phyloP scores from a whole-genome alignment of 495 filamentous ascomycete species.

The Elaphomyces granulatus region DNA sequence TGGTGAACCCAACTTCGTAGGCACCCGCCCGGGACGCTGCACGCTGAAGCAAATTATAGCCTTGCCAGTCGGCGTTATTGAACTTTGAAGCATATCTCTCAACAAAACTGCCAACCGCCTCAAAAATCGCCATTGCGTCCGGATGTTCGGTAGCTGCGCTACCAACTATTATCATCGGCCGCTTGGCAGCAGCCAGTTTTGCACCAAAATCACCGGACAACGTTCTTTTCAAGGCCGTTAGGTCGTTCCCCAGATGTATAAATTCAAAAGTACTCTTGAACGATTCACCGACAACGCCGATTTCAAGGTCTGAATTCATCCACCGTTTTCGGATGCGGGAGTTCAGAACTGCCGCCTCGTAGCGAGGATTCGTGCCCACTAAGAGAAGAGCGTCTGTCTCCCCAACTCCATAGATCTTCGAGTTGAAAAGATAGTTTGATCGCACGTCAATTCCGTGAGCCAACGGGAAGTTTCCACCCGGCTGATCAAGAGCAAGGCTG shows the following conservation, averaged over 20 bases:
- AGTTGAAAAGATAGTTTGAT: conserved; percentile 93
- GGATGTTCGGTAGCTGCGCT: conserved; percentile 77
- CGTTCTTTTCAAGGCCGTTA: conserved; percentile 63
- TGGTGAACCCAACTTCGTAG: conserved; percentile 88
- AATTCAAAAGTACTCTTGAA: conserved; percentile 92
- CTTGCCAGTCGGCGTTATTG: conserved; percentile 83
- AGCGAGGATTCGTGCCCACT: conserved; percentile 84
- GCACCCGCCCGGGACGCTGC: conserved; percentile 82
- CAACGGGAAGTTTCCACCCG: conserved; percentile 64
- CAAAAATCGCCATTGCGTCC: conserved; percentile 85
- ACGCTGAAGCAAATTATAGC: conserved; percentile 90
- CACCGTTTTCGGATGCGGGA: conserved; percentile 96
- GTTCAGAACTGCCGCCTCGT: conserved; percentile 89
- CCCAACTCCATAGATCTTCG: conserved; percentile 81
- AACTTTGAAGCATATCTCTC: conserved; percentile 86
- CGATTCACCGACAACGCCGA: conserved; percentile 79
- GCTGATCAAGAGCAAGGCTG: conserved; percentile 86
- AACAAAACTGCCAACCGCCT: conserved; percentile 73
- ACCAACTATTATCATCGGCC: conserved; percentile 91
- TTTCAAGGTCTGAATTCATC: conserved; percentile 83
- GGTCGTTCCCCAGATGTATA: conserved; percentile 69
- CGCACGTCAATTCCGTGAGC: conserved; percentile 90
- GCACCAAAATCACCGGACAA: conserved; percentile 81
- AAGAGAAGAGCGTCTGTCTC: conserved; percentile 86
- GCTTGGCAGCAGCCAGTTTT: conserved; percentile 74